Evolutionary conservation across 306 rosid species (phyloP).

Genomic region (Fagus sylvatica): DNA sequence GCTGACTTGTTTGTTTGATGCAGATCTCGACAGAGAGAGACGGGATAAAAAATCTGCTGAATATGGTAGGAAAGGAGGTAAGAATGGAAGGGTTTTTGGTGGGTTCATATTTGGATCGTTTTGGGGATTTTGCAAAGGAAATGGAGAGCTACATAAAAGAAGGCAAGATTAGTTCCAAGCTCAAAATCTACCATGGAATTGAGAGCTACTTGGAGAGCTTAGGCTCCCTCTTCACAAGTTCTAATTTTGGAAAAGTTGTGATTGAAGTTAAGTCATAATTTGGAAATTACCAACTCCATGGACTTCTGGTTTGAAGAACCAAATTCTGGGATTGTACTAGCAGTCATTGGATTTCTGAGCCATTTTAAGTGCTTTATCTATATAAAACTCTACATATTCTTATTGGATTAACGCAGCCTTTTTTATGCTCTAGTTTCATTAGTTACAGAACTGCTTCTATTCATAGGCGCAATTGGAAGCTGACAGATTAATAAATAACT

Average conservation of each 20-base stretch:
- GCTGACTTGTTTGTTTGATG: not conserved
- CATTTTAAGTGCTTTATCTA: not conserved
- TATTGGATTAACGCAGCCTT: not conserved
- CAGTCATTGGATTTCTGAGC: not conserved
- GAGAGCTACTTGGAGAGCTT: conserved; percentile 51
- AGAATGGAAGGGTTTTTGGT: conserved; percentile 61
- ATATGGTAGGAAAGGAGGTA: conserved; percentile 64
- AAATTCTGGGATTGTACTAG: not conserved
- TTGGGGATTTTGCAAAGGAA: conserved; percentile 51
- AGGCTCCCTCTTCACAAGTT: conserved; percentile 49
- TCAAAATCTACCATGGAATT: conserved; percentile 43
- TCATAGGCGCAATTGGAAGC: too few relatives aligned
- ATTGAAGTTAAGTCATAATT: conserved; percentile 40
- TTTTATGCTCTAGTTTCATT: too few relatives aligned
- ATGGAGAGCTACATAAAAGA: conserved; percentile 54
- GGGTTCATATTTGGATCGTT: conserved; percentile 46
- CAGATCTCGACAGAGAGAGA: conserved; percentile 69
- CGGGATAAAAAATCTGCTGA: conserved; percentile 61
- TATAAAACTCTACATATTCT: not conserved
- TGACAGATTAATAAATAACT: not conserved
- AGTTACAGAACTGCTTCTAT: too few relatives aligned
- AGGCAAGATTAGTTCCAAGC: conserved; percentile 50
- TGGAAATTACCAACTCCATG: not conserved
- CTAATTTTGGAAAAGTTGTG: conserved; percentile 57
- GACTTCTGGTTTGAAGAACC: not conserved